phyloP scores from a whole-genome alignment of 352 stramenopile species.

The Pythium phragmitis region DNA sequence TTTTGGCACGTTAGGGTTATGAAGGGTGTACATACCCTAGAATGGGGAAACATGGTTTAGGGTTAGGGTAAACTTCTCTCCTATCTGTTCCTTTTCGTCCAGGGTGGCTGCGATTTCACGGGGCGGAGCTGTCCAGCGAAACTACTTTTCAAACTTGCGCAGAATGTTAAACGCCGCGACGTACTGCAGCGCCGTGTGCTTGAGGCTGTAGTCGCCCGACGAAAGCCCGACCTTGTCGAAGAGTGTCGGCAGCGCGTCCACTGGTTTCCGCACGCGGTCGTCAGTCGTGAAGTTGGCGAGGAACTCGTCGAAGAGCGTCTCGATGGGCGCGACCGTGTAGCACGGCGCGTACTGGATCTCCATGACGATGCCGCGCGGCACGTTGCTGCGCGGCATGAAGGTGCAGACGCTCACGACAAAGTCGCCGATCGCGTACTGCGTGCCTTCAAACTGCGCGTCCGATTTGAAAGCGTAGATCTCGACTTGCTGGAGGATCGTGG shows the following conservation, averaged over 20 bases:
- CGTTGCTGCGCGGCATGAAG: constrained; percentile 86
- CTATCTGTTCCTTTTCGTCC: not conserved
- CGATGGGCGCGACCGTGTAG: constrained; percentile 69
- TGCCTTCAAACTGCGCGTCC: constrained; percentile 85
- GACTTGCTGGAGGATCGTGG: constrained; percentile 85
- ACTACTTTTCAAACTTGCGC: constrained; percentile 76
- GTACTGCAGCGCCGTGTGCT: constrained; percentile 88
- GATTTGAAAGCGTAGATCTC: constrained; percentile 90
- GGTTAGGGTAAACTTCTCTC: not conserved
- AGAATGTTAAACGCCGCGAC: constrained; percentile 86
- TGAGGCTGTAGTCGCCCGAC: constrained; percentile 76
- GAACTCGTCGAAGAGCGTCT: constrained; percentile 86
- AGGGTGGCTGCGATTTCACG: not conserved
- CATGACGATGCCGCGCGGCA: constrained; percentile 74
- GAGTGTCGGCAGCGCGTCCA: constrained; percentile 58
- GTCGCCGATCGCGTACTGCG: constrained; percentile 80
- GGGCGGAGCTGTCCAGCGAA: no score
- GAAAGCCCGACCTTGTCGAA: constrained; percentile 81
- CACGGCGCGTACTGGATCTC: constrained; percentile 86
- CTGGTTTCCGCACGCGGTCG: constrained; percentile 70
- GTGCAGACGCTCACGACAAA: constrained; percentile 86
- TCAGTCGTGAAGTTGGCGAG: constrained; percentile 64
- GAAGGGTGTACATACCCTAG: no score
- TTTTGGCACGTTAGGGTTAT: no score
- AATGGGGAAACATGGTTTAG: no score